Evolutionary conservation across 305 asterid species (phyloP), one percentile per base, ranked within the genome.

Genomic region (Petunia hybrid): DNA sequence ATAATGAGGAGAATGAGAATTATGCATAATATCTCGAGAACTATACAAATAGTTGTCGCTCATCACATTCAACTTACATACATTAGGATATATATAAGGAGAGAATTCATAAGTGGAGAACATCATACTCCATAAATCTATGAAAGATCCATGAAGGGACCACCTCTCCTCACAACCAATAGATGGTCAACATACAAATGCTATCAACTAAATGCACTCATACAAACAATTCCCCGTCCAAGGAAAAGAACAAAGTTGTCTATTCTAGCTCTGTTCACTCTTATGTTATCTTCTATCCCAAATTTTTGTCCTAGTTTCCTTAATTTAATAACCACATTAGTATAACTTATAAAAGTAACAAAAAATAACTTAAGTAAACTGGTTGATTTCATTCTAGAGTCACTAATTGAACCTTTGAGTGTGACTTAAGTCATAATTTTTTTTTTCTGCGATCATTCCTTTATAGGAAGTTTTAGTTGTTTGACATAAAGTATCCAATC

Each of bases 21-120:
- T 14, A 10, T 51, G 31, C 63, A 73, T 51, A 35, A 48, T 35
- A 73, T 51, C 31, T 9, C 1, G 4, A 71, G 62, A 71, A 48
- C 46, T 73, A 51, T 51, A 13, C 45, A 73, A 73, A 51, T 73
- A 22, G 45, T 35, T 12, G 13, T 35, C 45, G 35, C 45, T 71
- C 3, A 51, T 51, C 60, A 70, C 31, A 70, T 9, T 46, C 61
- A 71, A 71, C 62, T 71, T 71, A 5, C 43, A 71, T 35, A 35
- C 45, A 70, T 22, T 9, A 42, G 39, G 61, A 4, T 46, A 46
- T 71, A 48, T 13, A 12, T 51, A 35, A 35, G 63, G 43, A 71
- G 46, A 73, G 62, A 73, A 51, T 53, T 73, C 78, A 73, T 3
- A 35, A 73, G 78, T 73, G 78, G 78, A 73, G 62, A 51, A 35